phyloP scores from a whole-genome alignment of 305 asterid species.

The Fraxinus greggii region DNA sequence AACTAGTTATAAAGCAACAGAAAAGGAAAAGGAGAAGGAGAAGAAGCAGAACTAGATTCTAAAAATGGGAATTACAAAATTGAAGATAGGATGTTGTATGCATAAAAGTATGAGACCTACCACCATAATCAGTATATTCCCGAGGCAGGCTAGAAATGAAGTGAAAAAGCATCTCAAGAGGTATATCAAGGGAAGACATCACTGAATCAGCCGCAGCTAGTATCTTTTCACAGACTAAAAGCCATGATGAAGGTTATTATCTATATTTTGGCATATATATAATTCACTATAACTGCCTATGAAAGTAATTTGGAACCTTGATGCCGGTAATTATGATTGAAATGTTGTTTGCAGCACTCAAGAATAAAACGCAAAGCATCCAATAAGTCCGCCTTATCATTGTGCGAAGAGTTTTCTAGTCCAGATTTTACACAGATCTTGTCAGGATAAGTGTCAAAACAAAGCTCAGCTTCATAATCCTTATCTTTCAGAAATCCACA shows the following conservation, averaged over 20 bases:
- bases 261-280: conserved; percentile 9
- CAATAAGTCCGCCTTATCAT: conserved; percentile 56
- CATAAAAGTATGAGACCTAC: conserved; percentile 38
- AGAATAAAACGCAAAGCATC: conserved; percentile 73
- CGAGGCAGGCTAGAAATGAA: conserved; percentile 83
- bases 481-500: conserved; percentile 40
- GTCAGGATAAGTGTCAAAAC: conserved; percentile 32
- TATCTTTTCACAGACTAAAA: conserved; percentile 75
- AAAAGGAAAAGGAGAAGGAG: not conserved
- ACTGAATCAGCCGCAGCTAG: conserved; percentile 66
- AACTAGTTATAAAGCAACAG: conserved; percentile 10
- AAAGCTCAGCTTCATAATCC: conserved; percentile 27
- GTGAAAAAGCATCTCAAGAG: conserved; percentile 68
- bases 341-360: conserved; percentile 87
- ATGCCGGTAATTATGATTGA: conserved; percentile 75
- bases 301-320: conserved; percentile 52
- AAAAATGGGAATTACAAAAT: not conserved
- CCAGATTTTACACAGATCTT: conserved; percentile 37
- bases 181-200: conserved; percentile 60
- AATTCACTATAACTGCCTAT: conserved; percentile 23
- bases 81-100: not conserved
- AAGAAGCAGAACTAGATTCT: not conserved
- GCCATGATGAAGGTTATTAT: conserved; percentile 29
- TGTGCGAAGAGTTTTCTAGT: conserved; percentile 32
- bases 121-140: conserved; percentile 78